These are phyloP conservation scores for Mycena amicta DNA, from an alignment of 768 basidiomycete genomes.

Conservation along the genomic window DNA sequence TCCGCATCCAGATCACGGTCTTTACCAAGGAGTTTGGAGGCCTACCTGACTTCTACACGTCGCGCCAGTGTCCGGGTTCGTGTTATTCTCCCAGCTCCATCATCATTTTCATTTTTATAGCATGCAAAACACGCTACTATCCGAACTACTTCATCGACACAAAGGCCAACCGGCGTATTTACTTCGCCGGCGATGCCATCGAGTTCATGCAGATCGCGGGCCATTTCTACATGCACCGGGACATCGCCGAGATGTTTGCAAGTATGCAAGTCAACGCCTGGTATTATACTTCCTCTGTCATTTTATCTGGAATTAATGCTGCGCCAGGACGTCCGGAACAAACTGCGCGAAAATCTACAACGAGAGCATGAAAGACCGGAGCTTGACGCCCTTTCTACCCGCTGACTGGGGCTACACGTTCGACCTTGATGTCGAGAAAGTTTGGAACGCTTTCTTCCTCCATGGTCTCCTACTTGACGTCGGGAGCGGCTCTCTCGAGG, in stretches of 20 bases:
- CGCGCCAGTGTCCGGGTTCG: slow-evolving; percentile 15
- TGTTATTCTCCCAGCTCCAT: not conserved
- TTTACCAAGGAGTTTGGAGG: slow-evolving; percentile 14
- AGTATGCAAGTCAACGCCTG: slow-evolving; percentile 15
- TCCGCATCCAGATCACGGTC: not conserved
- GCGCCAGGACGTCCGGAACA: slow-evolving; percentile 27
- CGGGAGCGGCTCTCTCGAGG: slow-evolving; percentile 8
- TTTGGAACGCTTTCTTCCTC: slow-evolving; percentile 30
- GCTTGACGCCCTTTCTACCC: slow-evolving; percentile 10
- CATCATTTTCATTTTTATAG: slow-evolving; percentile 3
- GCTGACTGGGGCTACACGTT: slow-evolving; percentile 10
- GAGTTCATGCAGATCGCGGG: slow-evolving; percentile 17
- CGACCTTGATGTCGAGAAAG: slow-evolving; percentile 23
- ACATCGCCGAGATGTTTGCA: slow-evolving; percentile 12
- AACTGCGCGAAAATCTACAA: slow-evolving; percentile 36
- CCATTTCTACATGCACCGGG: slow-evolving; percentile 13
- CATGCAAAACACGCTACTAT: slow-evolving; percentile 32
- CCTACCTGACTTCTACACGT: slow-evolving; percentile 7
- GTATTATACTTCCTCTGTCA: not conserved
- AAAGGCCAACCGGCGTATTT: slow-evolving; percentile 20
- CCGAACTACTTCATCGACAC: slow-evolving; percentile 30
- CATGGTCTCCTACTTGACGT: slow-evolving; percentile 24
- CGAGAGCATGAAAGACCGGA: slow-evolving; percentile 5
- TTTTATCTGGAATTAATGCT: not conserved
- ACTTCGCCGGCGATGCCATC: slow-evolving; percentile 21